Evolutionary conservation across 116 monocot genomes (phyloP).

Genomic region (Dioscorea cayenensis): DNA sequence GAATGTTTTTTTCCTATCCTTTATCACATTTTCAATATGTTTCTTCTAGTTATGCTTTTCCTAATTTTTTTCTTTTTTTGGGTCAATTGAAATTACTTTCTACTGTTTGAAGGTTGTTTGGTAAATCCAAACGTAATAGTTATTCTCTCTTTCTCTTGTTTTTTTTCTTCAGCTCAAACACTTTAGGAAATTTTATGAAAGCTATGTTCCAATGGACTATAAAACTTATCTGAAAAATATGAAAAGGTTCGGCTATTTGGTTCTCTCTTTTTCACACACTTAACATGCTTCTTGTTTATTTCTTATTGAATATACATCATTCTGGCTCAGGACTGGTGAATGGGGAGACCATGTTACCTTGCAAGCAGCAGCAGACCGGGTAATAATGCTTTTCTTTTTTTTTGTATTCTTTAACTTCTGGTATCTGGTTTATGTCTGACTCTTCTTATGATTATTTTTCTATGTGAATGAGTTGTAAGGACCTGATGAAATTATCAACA

Average conservation of each 20-base stretch:
- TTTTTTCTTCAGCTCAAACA: conserved; percentile 64
- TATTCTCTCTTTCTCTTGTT: neutral
- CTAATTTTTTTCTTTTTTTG: neutral
- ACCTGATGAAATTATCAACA: too few species aligned
- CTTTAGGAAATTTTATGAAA: conserved; percentile 66
- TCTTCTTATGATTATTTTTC: too few species aligned
- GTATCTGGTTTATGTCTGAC: neutral
- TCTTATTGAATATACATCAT: neutral
- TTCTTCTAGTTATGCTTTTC: too few species aligned
- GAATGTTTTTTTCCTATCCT: neutral
- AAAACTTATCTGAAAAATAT: conserved; percentile 69
- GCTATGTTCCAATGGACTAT: conserved; percentile 86
- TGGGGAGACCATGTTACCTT: conserved; percentile 91
- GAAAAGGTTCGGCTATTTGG: conserved; percentile 57
- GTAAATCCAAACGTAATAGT: neutral
- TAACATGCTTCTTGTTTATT: neutral
- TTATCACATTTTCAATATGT: too few species aligned
- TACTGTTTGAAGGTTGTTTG: neutral
- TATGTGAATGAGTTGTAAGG: too few species aligned
- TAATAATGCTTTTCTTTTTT: conserved; percentile 36
- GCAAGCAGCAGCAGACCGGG: conserved; percentile 86
- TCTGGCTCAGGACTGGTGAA: conserved; percentile 56
- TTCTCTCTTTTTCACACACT: neutral
- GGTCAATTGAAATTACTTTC: neutral
- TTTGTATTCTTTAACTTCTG: conserved; percentile 5